Base-by-base conservation (phyloP, 2,329 filamentous ascomycete genomes). In the Exophiala sp. region DNA sequence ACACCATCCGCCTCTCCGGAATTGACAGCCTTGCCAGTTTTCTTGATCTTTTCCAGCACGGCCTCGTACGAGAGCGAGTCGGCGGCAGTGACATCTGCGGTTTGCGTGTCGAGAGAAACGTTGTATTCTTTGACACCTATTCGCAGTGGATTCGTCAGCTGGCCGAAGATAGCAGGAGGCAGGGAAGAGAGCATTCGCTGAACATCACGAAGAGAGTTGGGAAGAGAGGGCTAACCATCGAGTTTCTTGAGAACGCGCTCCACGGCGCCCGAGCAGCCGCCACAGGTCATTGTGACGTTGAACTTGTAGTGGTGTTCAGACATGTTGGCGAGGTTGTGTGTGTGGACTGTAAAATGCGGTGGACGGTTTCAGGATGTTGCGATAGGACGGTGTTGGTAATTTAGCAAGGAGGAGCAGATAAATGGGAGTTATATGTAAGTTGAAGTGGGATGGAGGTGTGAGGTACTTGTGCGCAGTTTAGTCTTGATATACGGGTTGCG, bases 21-120 rank as follows among this genome's bases (percentile, higher is more conserved):
- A 73, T 88, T 95, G 69, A 96, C 85, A 68, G 87, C 87, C 83
- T 96, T 96, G 67, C 91, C 91, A 10, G 91, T 96, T 84, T 96
- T 96, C 80, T 87, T 85, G 72, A 96, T 96, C 71, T 89, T 95
- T 69, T 82, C 80, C 57, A 95, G 83, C 55, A 96, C 89, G 45
- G 84, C 89, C 62, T 89, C 84, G 77, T 92, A 96, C 54, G 82
- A 78, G 59, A 95, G 79, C 51, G 74, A 77, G 3, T 83, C 78
- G 62, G 85, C 82, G 60, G 91, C 84, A 63, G 87, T 77, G 63
- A 97, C 82, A 62, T 84, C 84, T 61, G 90, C 92, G 59, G 82
- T 90, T 72, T 97, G 91, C 62, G 79, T 85, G 60, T 95, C 89
- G 68, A 97, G 89, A 52, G 84, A 90, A 61, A 96, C 89, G 51